Percentiles rank a stretch among this genome's conserved stretches.
These are phyloP conservation scores for Fusarium duplospermum DNA, from an alignment of 2,329 filamentous ascomycete genomes.

Conservation along the genomic window DNA sequence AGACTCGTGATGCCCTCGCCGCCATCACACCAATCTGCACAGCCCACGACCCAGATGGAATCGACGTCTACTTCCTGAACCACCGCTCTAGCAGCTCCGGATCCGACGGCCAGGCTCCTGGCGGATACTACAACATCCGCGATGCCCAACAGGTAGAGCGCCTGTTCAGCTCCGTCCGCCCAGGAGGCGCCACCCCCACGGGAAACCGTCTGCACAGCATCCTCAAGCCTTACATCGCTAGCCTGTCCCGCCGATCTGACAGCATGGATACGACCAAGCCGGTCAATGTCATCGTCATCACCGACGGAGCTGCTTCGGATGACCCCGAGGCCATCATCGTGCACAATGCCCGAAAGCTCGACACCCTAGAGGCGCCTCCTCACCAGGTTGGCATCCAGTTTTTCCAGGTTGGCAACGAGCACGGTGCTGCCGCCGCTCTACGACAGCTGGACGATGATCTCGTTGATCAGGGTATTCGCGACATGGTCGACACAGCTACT, in stretches of 20 bases:
- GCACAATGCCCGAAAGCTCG: conserved; percentile 74
- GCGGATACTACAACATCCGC: conserved; percentile 74
- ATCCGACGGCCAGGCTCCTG: conserved; percentile 52
- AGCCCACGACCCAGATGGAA: conserved; percentile 80
- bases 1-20: conserved; percentile 76
- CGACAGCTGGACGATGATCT: conserved; percentile 79
- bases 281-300: conserved; percentile 92
- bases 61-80: conserved; percentile 95
- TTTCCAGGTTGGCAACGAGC: conserved; percentile 89
- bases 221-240: conserved; percentile 75
- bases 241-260: conserved; percentile 52
- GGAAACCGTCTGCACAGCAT: conserved; percentile 78
- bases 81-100: conserved; percentile 59
- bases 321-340: conserved; percentile 80
- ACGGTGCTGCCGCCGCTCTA: conserved; percentile 72
- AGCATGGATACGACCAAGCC: conserved; percentile 70
- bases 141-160: conserved; percentile 67
- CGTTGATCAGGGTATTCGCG: conserved; percentile 70
- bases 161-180: conserved; percentile 77
- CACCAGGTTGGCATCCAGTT: conserved; percentile 95
- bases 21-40: conserved; percentile 87
- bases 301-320: conserved; percentile 85
- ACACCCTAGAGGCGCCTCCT: conserved; percentile 74
- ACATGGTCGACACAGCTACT: conserved; percentile 93
- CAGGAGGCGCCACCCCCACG: conserved; percentile 77